phyloP scores from a whole-genome alignment of 2,329 filamentous ascomycete species.

The Leptographium radiaticola region DNA sequence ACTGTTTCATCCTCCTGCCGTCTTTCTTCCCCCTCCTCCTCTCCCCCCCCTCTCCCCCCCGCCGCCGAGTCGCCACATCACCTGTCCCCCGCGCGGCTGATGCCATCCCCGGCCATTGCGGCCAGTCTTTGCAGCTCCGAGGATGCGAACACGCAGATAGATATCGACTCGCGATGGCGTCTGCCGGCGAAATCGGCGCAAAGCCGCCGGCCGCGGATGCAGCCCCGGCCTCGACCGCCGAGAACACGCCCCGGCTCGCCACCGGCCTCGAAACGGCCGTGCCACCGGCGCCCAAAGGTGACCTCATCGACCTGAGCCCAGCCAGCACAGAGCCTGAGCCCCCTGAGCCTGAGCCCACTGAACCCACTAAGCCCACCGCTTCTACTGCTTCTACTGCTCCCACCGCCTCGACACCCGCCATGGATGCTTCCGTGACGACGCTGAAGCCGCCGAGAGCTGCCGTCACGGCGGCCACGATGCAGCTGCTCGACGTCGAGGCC shows the following conservation, averaged over 20 bases:
- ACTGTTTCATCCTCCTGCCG: not conserved
- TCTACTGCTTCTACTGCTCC: no score
- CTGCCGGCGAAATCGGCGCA: not conserved
- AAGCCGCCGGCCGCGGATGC: not conserved
- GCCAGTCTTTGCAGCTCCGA: not conserved
- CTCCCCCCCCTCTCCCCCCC: not conserved
- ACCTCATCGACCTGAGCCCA: no score
- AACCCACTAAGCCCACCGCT: no score
- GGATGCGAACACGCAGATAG: constrained; percentile 1
- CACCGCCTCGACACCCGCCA: not conserved
- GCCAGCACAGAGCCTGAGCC: no score
- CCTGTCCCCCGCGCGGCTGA: not conserved
- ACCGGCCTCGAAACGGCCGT: no score
- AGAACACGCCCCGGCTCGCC: no score
- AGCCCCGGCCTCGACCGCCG: no score
- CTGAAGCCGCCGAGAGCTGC: constrained; percentile 29
- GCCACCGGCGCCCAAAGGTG: no score
- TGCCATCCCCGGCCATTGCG: not conserved
- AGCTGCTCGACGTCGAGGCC: constrained; percentile 35
- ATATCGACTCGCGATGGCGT: not conserved
- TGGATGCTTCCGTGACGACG: constrained; percentile 29
- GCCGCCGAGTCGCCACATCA: not conserved
- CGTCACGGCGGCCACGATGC: constrained; percentile 23
- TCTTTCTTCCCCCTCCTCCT: not conserved
- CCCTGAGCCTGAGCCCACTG: no score